phyloP scores from a whole-genome alignment of 2,329 filamentous ascomycete genomes.

The Coccinonectria pachysandricola region DNA sequence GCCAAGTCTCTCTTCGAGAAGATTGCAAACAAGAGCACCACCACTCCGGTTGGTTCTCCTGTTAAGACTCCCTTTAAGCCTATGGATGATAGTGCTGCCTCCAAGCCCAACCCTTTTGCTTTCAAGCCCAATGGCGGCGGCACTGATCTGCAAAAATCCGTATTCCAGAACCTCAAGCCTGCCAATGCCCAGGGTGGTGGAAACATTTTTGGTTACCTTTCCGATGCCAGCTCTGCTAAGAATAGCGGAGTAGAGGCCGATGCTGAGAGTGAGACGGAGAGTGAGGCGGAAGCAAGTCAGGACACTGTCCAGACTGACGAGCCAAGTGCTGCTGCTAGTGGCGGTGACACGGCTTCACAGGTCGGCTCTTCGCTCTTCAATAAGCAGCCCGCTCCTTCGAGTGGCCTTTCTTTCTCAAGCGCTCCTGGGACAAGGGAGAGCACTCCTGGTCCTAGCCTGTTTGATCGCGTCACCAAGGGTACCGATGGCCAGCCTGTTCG shows the following conservation, averaged over 20 bases:
- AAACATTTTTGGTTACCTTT: conserved; percentile 53
- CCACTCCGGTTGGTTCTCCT: conserved; percentile 22
- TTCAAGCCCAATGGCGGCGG: conserved; percentile 26
- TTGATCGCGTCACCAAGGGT: conserved; percentile 44
- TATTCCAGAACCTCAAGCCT: conserved; percentile 31
- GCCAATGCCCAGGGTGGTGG: conserved; percentile 16
- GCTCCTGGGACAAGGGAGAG: conserved; percentile 33
- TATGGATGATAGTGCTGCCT: conserved; percentile 14
- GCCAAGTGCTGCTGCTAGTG: conserved; percentile 32
- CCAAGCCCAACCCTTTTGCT: conserved; percentile 25
- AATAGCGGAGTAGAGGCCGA: conserved; percentile 42
- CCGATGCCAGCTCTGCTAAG: conserved; percentile 44
- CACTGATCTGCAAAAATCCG: conserved; percentile 28
- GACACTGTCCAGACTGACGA: conserved; percentile 34
- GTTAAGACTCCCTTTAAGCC: conserved; percentile 22
- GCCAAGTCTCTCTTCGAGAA: conserved; percentile 48
- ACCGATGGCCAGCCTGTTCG: conserved; percentile 40
- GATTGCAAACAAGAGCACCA: conserved; percentile 40
- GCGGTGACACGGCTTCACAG: conserved; percentile 29
- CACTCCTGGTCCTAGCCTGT: conserved; percentile 40
- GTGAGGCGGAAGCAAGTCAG: conserved; percentile 32
- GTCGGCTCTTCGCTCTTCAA: conserved; percentile 16
- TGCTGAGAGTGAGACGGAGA: conserved; percentile 34
- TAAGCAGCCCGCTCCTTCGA: conserved; percentile 21
- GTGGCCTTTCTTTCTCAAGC: conserved; percentile 21